Evolutionary conservation across 352 stramenopile genomes (phyloP), one percentile per base, ranked within the genome.

Genomic region (Pythium dissotocum): DNA sequence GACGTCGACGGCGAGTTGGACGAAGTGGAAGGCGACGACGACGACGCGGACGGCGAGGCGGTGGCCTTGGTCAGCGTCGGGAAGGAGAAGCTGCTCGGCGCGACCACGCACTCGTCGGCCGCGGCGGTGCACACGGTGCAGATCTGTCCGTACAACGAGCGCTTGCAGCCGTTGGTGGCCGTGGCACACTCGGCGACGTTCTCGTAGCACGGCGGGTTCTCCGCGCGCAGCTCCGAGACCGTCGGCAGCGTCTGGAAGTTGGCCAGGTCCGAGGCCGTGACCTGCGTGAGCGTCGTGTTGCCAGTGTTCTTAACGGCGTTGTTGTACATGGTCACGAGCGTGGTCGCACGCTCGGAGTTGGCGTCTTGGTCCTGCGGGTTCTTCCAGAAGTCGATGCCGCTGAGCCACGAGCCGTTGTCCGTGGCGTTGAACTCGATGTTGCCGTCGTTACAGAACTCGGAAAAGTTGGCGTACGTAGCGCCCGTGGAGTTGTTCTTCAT

Each of bases 181-280:
- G 71, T 75, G n/a, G 63, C 70, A 54, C 84, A 93, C 51, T 60
- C 65, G 36, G 80, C 77, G 21, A 85, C 67, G 61, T 90, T 94
- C 40, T 77, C 52, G 65, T 90, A 94, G 67, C 84, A 93, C 63
- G 73, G 58, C 2, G 82, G 84, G 62, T 94, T 93, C 13, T 61
- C 61, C 1, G 61, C 65, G 0, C 73, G 71, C 40, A 94, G 78
- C 21, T 76, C 58, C 0, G 63, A 65, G 35, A 84, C 53, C 0
- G 68, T 83, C 33, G 82, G 80, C 13, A 94, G 73, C 12, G 73
- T n/a, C 49, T 77, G 60, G 66, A 93, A 87, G 56, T 78, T 52
- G 26, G 64, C 73, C 46, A 78, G 52, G 36, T 75, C 67, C 2
- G 57, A 36, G 14, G 58, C 71, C 8, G 62, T 54, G 2, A 87